Evolutionary conservation across 768 basidiomycete genomes (phyloP).

Genomic region (Melanogaster broomeanus): DNA sequence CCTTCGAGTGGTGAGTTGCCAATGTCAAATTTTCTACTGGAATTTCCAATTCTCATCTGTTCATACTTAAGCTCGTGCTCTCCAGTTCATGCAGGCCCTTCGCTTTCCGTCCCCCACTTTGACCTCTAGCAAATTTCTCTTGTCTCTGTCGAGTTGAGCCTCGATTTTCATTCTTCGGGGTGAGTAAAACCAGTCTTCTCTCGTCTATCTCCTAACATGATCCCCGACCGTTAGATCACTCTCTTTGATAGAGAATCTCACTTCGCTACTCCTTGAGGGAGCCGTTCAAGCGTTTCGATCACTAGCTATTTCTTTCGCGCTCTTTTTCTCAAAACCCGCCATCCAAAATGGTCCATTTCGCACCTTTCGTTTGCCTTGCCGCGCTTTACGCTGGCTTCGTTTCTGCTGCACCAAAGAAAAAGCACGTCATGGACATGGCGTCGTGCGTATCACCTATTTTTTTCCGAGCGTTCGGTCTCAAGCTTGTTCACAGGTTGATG

Average conservation of each 20-base stretch:
- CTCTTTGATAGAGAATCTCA: slow-evolving; percentile 74
- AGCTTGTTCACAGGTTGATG: neutral
- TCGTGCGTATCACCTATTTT: slow-evolving; percentile 1
- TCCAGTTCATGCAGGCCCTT: neutral
- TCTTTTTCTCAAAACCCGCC: slow-evolving; percentile 19
- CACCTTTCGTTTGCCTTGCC: slow-evolving; percentile 54
- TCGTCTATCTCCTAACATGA: slow-evolving; percentile 5
- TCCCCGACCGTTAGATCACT: slow-evolving; percentile 45
- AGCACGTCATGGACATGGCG: slow-evolving; percentile 17
- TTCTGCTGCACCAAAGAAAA: slow-evolving; percentile 46
- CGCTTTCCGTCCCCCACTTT: slow-evolving; percentile 24
- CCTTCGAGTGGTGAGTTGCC: too few species aligned
- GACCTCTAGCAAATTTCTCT: slow-evolving; percentile 32
- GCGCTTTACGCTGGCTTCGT: slow-evolving; percentile 54
- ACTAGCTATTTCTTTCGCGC: slow-evolving; percentile 44
- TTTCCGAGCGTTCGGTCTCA: neutral
- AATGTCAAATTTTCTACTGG: too few species aligned
- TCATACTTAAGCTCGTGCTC: slow-evolving; percentile 10
- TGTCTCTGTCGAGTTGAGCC: slow-evolving; percentile 70
- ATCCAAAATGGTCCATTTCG: slow-evolving; percentile 60
- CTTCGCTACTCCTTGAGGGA: slow-evolving; percentile 61
- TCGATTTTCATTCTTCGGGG: slow-evolving; percentile 57
- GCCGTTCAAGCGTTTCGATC: slow-evolving; percentile 47
- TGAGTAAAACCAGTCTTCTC: slow-evolving; percentile 24
- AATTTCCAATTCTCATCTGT: neutral